Evolutionary conservation across 1,284 basidiomycete species (phyloP).

Genomic region (Microbotryum scabiosae): DNA sequence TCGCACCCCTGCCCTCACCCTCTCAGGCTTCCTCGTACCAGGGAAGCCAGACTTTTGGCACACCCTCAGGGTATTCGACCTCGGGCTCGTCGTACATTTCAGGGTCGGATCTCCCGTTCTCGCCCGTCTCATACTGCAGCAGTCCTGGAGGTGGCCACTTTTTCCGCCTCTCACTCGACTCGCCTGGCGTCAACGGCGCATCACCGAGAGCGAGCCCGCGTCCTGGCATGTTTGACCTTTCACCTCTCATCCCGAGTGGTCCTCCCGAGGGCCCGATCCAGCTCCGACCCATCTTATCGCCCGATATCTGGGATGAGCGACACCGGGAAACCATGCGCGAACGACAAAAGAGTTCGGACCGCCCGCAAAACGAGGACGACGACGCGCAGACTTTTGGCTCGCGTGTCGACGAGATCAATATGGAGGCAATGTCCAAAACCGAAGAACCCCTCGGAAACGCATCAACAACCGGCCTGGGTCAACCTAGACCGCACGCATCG

Average conservation of each 20-base stretch:
- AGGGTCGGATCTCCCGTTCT: too few species aligned
- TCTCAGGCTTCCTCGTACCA: neutral
- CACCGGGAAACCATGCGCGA: too few species aligned
- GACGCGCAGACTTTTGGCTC: too few species aligned
- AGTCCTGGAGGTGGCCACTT: neutral
- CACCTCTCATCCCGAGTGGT: neutral
- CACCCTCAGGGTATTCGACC: slow-evolving; percentile 1
- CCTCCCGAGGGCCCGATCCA: neutral
- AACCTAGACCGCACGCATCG: too few species aligned
- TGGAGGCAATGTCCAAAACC: too few species aligned
- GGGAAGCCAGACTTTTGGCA: slow-evolving; percentile 1
- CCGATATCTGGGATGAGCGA: neutral
- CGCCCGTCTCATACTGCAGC: too few species aligned
- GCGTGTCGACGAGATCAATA: too few species aligned
- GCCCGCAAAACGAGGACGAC: too few species aligned
- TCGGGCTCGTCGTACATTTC: neutral
- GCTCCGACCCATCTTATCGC: slow-evolving; percentile 3
- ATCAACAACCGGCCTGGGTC: too few species aligned
- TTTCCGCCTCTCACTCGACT: slow-evolving; percentile 15
- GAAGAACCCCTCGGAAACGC: too few species aligned
- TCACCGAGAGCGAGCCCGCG: too few species aligned
- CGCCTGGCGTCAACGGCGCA: neutral
- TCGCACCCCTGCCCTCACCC: neutral
- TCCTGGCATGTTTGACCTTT: neutral
- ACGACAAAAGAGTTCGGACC: too few species aligned